phyloP scores from a whole-genome alignment of 2,329 filamentous ascomycete genomes.

The Cytospora leucostoma region DNA sequence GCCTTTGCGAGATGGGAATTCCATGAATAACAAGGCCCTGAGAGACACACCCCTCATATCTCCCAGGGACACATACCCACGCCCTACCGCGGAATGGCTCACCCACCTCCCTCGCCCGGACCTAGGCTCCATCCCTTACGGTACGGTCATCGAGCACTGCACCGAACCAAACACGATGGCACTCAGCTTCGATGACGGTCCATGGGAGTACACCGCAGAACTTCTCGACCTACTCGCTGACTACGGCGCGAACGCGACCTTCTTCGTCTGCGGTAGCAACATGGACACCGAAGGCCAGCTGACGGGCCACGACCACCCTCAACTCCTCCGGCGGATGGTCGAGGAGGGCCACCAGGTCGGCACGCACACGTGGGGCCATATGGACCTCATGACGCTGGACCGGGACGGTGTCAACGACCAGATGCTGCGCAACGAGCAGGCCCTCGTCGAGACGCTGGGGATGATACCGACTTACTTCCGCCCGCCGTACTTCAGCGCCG shows the following conservation, averaged over 20 bases:
- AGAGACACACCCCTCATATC: not conserved
- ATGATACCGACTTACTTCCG: conserved; percentile 42
- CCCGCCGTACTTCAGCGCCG: conserved; percentile 23
- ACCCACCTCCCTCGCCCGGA: conserved; percentile 51
- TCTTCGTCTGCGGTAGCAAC: conserved; percentile 65
- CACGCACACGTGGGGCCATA: conserved; percentile 51
- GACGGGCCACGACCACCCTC: conserved; percentile 26
- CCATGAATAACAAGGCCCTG: not conserved
- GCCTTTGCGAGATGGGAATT: not conserved
- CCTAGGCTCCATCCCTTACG: conserved; percentile 57
- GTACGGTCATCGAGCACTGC: conserved; percentile 58
- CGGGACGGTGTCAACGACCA: conserved; percentile 40
- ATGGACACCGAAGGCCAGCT: conserved; percentile 24
- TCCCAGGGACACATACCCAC: not conserved
- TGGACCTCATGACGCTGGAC: conserved; percentile 42
- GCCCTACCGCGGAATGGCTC: conserved; percentile 18
- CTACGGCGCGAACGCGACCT: conserved; percentile 66
- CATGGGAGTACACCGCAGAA: conserved; percentile 60
- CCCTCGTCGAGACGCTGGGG: conserved; percentile 45
- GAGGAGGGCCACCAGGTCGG: conserved; percentile 50
- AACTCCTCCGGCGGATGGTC: conserved; percentile 45
- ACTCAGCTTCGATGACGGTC: conserved; percentile 69
- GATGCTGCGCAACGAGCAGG: conserved; percentile 49
- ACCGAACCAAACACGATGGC: conserved; percentile 61
- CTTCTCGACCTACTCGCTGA: conserved; percentile 61